Percentiles rank a stretch among this genome's conserved stretches.
Conservation (phyloP, 768 basidiomycete species). For the Gloeostereum incarnatum region DNA sequence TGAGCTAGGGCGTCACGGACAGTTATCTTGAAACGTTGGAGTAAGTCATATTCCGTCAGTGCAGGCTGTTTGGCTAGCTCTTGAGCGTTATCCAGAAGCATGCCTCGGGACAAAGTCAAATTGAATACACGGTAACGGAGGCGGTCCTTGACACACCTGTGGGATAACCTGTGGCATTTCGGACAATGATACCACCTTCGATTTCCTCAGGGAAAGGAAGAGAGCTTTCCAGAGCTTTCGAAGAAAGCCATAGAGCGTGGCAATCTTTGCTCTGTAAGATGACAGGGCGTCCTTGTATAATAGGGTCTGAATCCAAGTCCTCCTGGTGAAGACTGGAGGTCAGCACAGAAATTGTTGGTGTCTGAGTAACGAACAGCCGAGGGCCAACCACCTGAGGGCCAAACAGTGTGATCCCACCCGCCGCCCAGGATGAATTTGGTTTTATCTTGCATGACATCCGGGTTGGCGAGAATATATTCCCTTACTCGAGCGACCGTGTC, state of each 20-base stretch:
- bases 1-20: slow-evolving; percentile 57
- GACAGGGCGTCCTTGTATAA: slow-evolving; percentile 62
- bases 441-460: slow-evolving; percentile 46
- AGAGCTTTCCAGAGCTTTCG: slow-evolving; percentile 45
- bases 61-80: slow-evolving; percentile 55
- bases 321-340: slow-evolving; percentile 27
- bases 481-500: slow-evolving; percentile 58
- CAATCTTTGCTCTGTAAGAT: slow-evolving; percentile 80
- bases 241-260: slow-evolving; percentile 84
- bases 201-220: slow-evolving; percentile 56
- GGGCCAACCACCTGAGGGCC: slow-evolving; percentile 55
- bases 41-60: slow-evolving; percentile 53
- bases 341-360: background rate
- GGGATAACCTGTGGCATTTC: slow-evolving; percentile 55
- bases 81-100: slow-evolving; percentile 84
- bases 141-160: slow-evolving; percentile 40
- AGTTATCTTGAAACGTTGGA: slow-evolving; percentile 50
- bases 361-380: slow-evolving; percentile 40
- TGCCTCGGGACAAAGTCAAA: slow-evolving; percentile 30
- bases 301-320: slow-evolving; percentile 62
- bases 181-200: slow-evolving; percentile 75
- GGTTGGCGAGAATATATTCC: slow-evolving; percentile 48
- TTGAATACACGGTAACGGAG: slow-evolving; percentile 1
- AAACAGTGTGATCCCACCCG: slow-evolving; percentile 89
- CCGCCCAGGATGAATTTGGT: slow-evolving; percentile 65